Percentiles rank a stretch among this genome's conserved stretches.
phyloP scores from a whole-genome alignment of 768 basidiomycete genomes.

The Auricularia sp. region DNA sequence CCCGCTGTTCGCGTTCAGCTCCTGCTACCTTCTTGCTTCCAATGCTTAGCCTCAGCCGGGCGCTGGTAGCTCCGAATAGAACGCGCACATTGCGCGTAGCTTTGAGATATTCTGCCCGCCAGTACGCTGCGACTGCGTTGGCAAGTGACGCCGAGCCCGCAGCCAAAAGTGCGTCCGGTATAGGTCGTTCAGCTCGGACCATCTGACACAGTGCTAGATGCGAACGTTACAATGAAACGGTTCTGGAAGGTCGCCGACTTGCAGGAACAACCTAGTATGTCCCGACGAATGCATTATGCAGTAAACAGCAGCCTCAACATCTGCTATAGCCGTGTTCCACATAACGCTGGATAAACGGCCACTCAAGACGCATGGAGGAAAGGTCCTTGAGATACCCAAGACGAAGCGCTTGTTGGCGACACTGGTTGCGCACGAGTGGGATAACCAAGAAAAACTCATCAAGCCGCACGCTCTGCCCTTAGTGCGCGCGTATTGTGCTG shows the following conservation, averaged over 20 bases:
- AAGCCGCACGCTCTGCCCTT: constrained; percentile 89
- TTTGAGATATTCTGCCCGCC: background rate
- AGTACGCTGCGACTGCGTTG: background rate
- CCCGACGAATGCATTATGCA: background rate
- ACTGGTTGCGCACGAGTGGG: constrained; percentile 93
- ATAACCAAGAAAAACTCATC: constrained; percentile 74
- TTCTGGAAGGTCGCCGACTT: constrained; percentile 94
- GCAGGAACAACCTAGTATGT: constrained; percentile 35
- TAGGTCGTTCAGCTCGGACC: background rate
- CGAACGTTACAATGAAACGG: constrained; percentile 74
- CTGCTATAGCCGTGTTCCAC: constrained; percentile 30
- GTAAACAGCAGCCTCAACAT: constrained; percentile 12
- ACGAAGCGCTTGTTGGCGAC: constrained; percentile 66
- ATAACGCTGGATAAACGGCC: constrained; percentile 76
- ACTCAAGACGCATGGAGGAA: constrained; percentile 84
- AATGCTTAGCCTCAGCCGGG: background rate
- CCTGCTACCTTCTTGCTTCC: too few species aligned
- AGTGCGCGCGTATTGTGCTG: constrained; percentile 36
- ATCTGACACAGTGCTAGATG: constrained; percentile 40
- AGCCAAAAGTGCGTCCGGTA: constrained; percentile 2
- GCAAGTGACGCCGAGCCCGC: background rate
- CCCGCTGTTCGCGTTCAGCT: too few species aligned
- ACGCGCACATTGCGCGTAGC: background rate
- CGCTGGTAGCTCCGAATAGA: background rate
- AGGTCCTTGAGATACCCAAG: constrained; percentile 57